Evolutionary conservation across 768 basidiomycete species (phyloP), one percentile per base, ranked within the genome.

Genomic region (Serendipita sp.): DNA sequence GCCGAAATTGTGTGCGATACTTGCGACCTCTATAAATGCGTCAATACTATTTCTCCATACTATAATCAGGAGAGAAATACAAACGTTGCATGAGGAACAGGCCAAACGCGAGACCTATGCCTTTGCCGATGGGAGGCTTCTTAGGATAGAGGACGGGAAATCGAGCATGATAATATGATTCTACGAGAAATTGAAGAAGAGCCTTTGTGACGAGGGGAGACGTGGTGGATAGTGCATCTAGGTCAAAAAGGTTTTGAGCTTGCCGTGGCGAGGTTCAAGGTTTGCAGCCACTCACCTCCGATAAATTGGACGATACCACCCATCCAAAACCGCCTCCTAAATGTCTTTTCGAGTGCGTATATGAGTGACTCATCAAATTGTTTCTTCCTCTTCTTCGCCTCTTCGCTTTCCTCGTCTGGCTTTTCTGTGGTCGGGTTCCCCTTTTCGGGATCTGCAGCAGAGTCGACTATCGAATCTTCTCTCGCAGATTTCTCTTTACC

Each of bases 61-160:
- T 67, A 45, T 67, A 62, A 24, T 65, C 60, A 32, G 53, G 66
- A 24, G 45, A 16, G 62, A 54, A 16, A 13, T 30, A 66, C 72
- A 47, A 65, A 79, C 82, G 78, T 77, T 85, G 83, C 84, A 85
- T 86, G 0, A 72, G 74, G 67, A 83, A 84, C 34, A 85, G 70
- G 2, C 76, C 83, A 63, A 83, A 74, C 0, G 78, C 84, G 1
- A 86, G 70, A 3, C 84, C 85, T 63, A 86, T 78, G 0, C 85
- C 85, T 70, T 80, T 82, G 0, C 84, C 84, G 45, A 85, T 75
- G 38, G 51, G 45, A 64, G 45, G 3, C 72, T 70, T 0, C 72
- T 75, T 41, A 75, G 77, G 51, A 78, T 71, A 30, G 71, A 72
- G 0, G 77, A 74, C 1, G 75, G 70, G 7, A 76, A 71, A 41